A percentile compares a stretch with the other conserved stretches of the same genome.
These are phyloP conservation scores for Adansonia digitata DNA, from an alignment of 345 rosid species.

Conservation along the genomic window DNA sequence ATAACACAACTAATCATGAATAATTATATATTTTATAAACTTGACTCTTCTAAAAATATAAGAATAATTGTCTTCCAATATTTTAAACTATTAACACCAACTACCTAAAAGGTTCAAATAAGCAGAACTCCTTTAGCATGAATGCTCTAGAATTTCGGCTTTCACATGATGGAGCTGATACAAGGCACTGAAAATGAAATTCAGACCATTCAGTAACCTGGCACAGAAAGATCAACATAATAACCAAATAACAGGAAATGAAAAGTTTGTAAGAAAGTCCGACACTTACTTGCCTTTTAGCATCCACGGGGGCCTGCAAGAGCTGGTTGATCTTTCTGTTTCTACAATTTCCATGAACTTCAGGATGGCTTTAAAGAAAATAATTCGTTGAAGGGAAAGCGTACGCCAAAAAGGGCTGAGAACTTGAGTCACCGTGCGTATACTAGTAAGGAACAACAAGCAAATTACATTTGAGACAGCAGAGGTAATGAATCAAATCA, in stretches of 20 bases:
- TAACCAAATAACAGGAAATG: no score
- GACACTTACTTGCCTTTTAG: conserved; percentile 79
- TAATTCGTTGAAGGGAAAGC: conserved; percentile 21
- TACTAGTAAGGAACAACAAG: no score
- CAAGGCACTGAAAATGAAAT: conserved; percentile 58
- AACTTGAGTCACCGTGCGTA: no score
- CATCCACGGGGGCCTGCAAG: conserved; percentile 84
- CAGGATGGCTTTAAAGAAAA: conserved; percentile 6
- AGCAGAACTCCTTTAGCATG: conserved; percentile 69
- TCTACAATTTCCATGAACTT: conserved; percentile 50
- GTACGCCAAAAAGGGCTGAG: no score
- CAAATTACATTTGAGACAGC: no score
- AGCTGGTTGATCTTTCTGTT: conserved; percentile 40
- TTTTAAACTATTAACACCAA: no score
- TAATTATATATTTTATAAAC: no score
- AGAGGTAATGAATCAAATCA: no score
- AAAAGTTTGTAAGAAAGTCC: not conserved
- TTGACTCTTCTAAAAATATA: no score
- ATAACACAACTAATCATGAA: no score
- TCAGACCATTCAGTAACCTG: not conserved
- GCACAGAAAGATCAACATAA: no score
- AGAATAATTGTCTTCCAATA: no score
- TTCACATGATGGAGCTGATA: conserved; percentile 96
- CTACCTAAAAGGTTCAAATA: conserved; percentile 97
- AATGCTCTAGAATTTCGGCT: conserved; percentile 68